phyloP scores from a whole-genome alignment of 2,329 filamentous ascomycete genomes.

The Claviceps sp. region DNA sequence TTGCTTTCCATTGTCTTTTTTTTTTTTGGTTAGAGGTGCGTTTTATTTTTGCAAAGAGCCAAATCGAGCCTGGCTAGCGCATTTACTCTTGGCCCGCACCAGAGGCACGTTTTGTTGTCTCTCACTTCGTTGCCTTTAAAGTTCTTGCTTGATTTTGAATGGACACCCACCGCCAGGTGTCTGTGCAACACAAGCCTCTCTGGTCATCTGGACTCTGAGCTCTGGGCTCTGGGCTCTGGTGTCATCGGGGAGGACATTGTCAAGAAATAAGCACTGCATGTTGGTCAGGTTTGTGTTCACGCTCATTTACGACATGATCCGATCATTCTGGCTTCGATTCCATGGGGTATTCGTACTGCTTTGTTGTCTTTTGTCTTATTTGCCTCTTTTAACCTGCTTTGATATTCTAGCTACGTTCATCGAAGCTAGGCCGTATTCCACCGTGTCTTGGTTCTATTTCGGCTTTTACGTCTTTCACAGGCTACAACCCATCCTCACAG shows the following conservation, averaged over 20 bases:
- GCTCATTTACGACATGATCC: neutral
- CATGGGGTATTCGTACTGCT: neutral
- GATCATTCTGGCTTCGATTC: conserved; percentile 1
- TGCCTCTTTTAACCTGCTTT: neutral
- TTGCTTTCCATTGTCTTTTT: neutral
- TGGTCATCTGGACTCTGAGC: neutral
- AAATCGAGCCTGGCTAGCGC: neutral
- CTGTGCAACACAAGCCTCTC: conserved; percentile 1
- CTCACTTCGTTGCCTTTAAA: neutral
- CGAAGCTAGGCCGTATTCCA: too few relatives aligned
- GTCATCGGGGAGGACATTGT: neutral
- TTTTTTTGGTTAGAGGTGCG: conserved; percentile 4
- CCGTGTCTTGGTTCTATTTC: too few relatives aligned
- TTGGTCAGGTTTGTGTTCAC: neutral
- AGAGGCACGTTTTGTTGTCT: neutral
- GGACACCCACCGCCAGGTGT: neutral
- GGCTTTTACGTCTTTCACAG: too few relatives aligned
- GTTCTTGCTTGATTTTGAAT: neutral
- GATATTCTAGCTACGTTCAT: too few relatives aligned
- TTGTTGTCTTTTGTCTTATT: neutral
- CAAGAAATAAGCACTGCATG: neutral
- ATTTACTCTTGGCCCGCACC: neutral
- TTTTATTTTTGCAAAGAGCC: conserved; percentile 2
- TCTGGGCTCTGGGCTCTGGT: too few relatives aligned
- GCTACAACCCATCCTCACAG: too few relatives aligned